Evolutionary conservation across 2,329 filamentous ascomycete genomes (phyloP), one percentile per base, ranked within the genome.

Genomic region (Keithomyces neogunnii): DNA sequence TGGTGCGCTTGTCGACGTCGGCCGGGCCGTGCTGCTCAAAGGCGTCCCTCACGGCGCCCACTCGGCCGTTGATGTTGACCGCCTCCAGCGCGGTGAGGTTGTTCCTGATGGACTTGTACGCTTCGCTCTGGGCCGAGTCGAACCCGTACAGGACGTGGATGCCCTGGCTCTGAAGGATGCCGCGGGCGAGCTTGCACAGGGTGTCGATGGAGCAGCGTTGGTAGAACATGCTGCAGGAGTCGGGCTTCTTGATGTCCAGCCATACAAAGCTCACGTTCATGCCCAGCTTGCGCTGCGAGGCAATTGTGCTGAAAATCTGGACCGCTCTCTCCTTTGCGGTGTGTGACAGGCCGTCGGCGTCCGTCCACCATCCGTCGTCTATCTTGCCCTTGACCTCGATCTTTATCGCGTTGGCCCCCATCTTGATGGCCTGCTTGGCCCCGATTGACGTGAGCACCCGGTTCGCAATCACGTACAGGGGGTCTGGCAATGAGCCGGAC

Each of bases 401-500:
- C 26, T 55, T 48, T 2, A 55, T 4, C 11, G 51, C 53, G 10
- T 55, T 55, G 35, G 53, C 53, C n/a, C 53, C 53, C 10, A 51
- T 9, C 0, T 35, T 42, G n/a, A 55, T 31, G 5, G 53, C 53
- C 7, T 43, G 45, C 3, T 13, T 32, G 7, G 53, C 51, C 4
- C 45, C n/a, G 1, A 42, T n/a, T 5, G 6, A 4, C 8, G 33
- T 40, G 26, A 53, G 48, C 1, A 47, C 42, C 5, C 49, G 45
- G 45, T 55, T 48, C 1, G 51, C 53, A 11, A 55, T 53, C 42
- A 48, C 53, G 45, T 51, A 55, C 26, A 55, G 51, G 1, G 53
- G 53, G 19, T 45, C 39, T 8, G 52, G 51, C n/a, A 1, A 1
- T 7, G n/a, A 10, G 8, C 40, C 13, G 28, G 40, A 8, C 7